Percentiles rank a stretch among this genome's conserved stretches.
These are phyloP conservation scores for Volvox africanus DNA, from an alignment of 139 green algal species.

Conservation along the genomic window DNA sequence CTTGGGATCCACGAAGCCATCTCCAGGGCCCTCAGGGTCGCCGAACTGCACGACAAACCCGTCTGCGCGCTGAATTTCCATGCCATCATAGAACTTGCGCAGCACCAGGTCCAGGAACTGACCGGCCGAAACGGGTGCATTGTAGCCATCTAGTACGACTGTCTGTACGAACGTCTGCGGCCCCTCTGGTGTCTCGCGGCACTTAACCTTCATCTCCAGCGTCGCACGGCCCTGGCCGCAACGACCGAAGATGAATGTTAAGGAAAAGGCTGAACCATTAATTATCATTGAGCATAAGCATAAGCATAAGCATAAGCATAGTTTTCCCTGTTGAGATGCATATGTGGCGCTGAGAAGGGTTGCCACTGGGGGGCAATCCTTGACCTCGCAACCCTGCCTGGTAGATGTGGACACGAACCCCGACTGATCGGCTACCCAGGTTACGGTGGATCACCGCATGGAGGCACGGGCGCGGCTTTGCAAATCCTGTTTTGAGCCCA, in stretches of 20 bases:
- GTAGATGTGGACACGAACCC: no score
- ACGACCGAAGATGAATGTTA: background rate
- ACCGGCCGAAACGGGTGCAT: slow-evolving; percentile 92
- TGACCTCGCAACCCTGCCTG: no score
- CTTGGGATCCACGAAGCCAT: slow-evolving; percentile 72
- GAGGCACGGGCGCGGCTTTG: no score
- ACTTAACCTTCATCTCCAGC: slow-evolving; percentile 89
- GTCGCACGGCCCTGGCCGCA: slow-evolving; percentile 91
- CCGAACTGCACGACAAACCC: slow-evolving; percentile 99
- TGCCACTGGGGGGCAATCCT: no score
- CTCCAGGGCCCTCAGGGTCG: slow-evolving; percentile 79
- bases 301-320: no score
- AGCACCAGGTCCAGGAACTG: slow-evolving; percentile 97
- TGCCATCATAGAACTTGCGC: slow-evolving; percentile 93
- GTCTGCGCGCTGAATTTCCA: slow-evolving; percentile 96
- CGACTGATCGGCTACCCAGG: no score
- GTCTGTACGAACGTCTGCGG: slow-evolving; percentile 55
- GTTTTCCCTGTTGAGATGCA: no score
- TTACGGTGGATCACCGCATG: no score
- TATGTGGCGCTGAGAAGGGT: no score
- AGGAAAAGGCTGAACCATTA: no score
- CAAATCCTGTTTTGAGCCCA: no score
- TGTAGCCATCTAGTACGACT: slow-evolving; percentile 96
- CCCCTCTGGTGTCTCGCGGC: slow-evolving; percentile 79
- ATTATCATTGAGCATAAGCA: no score